Evolutionary conservation across 2,329 filamentous ascomycete genomes (phyloP), one percentile per base, ranked within the genome.

Genomic region (Aspergillus sp.): DNA sequence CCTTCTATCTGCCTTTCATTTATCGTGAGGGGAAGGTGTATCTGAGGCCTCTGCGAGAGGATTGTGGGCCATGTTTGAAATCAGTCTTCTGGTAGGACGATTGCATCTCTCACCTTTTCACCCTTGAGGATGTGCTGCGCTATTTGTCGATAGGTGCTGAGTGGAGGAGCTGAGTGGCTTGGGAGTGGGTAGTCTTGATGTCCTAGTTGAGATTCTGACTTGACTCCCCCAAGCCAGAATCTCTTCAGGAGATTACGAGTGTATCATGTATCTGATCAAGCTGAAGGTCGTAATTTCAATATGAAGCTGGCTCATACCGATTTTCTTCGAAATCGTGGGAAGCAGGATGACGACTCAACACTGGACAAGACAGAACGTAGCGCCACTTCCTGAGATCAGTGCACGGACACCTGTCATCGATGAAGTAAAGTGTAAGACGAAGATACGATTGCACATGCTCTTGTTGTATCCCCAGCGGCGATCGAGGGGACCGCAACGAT

Each of bases 91-190:
- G 40, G 51, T 53, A 46, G 43, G 41, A 46, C 41, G 19, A 53
- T 39, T 25, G 12, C 21, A 8, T 27, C 9, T 31, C 8, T 31
- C 9, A 7, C 1, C 8, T 1, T 25, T 15, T 45, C 14, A 17
- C 17, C 9, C 19, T 27, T 33, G 3, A 21, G 27, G 27, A 4
- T 9, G 23, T 40, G 51, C 31, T 33, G 8, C 15, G 31, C 23
- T 21, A 53, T 53, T 53, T 40, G 31, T n/a, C 31, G 31, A 11
- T 31, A 12, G 31, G 41, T 7, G 9, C 6, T 35, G 51, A 19
- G 51, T 53, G 51, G 51, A 17, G 41, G 41, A 12, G 9, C 6
- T 35, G 51, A 19, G 51, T 53, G 51, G 51, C 51, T 53, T 53
- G 51, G 40, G 17, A 11, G 50, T 45, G 50, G 50, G n/a, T 35